Evolutionary conservation across 805 yeast species (phyloP).

Genomic region (Deakozyma indianensis): DNA sequence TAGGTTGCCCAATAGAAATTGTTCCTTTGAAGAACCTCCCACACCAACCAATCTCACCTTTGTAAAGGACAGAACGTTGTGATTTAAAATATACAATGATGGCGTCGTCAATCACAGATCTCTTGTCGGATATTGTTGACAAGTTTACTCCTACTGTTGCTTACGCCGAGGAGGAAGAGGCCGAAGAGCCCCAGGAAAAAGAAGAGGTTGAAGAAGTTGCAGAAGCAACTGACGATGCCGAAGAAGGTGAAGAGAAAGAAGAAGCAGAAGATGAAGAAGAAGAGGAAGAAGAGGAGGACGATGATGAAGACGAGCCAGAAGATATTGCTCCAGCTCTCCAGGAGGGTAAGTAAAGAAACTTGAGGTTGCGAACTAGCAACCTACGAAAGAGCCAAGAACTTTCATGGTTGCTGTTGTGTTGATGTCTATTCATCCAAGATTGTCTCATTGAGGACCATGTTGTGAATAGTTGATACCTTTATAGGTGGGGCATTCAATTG

Average conservation of each 20-base stretch:
- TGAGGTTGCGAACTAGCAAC: no score
- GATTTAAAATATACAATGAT: background rate
- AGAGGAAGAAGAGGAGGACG: slow-evolving; percentile 15
- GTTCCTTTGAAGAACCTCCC: background rate
- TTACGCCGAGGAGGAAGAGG: slow-evolving; percentile 38
- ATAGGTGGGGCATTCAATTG: no score
- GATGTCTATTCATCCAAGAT: slow-evolving; percentile 45
- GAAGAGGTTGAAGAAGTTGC: slow-evolving; percentile 6
- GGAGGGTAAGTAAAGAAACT: background rate
- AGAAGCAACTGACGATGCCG: slow-evolving; percentile 10
- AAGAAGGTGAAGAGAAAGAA: slow-evolving; percentile 20
- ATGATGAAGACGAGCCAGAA: slow-evolving; percentile 4
- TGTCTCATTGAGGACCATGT: no score
- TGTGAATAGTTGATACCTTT: no score
- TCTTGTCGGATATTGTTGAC: slow-evolving; percentile 65
- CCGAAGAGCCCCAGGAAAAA: slow-evolving; percentile 6
- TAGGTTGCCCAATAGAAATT: slow-evolving; percentile 1
- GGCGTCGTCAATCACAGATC: background rate
- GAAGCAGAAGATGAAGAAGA: slow-evolving; percentile 53
- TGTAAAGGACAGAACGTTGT: background rate
- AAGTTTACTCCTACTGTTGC: slow-evolving; percentile 67
- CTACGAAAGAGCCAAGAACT: slow-evolving; percentile 22
- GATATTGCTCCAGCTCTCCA: slow-evolving; percentile 2
- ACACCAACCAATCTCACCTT: background rate
- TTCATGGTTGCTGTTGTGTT: slow-evolving; percentile 31